phyloP scores from a whole-genome alignment of 164 flowering plant species.

The Litsea cubeba region DNA sequence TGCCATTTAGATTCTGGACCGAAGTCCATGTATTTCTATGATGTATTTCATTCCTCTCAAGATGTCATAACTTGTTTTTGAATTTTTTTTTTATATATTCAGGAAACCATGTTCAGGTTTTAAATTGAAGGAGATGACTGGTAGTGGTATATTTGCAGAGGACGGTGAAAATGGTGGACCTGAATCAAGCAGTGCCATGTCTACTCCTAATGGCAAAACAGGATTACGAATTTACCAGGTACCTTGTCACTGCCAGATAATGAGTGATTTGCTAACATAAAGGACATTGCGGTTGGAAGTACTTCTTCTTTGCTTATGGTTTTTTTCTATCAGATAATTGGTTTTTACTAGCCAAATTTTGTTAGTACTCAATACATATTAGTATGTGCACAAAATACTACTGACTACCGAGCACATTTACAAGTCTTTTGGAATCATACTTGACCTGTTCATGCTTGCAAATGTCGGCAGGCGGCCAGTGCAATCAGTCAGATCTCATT shows the following conservation, averaged over 20 bases:
- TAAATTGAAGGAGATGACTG: conserved; percentile 91
- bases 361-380: not conserved
- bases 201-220: conserved; percentile 48
- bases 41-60: too few species aligned
- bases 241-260: not conserved
- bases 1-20: too few species aligned
- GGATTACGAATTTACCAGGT: conserved; percentile 90
- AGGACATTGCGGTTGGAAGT: too few species aligned
- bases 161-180: conserved; percentile 46
- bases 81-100: conserved; percentile 2
- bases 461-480: conserved; percentile 63
- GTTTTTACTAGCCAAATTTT: not conserved
- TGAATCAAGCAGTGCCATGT: conserved; percentile 43
- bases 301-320: not conserved
- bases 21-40: too few species aligned
- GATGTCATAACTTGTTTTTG: too few species aligned
- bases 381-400: not conserved
- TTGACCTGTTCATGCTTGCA: not conserved
- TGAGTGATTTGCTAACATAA: not conserved
- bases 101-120: conserved; percentile 92
- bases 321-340: not conserved
- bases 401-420: not conserved
- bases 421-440: not conserved
- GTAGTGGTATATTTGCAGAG: conserved; percentile 76
- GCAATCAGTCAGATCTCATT: conserved; percentile 95